Evolutionary conservation across 2,329 filamentous ascomycete genomes (phyloP), one percentile per base, ranked within the genome.

Genomic region (Grosmannia penicillata): DNA sequence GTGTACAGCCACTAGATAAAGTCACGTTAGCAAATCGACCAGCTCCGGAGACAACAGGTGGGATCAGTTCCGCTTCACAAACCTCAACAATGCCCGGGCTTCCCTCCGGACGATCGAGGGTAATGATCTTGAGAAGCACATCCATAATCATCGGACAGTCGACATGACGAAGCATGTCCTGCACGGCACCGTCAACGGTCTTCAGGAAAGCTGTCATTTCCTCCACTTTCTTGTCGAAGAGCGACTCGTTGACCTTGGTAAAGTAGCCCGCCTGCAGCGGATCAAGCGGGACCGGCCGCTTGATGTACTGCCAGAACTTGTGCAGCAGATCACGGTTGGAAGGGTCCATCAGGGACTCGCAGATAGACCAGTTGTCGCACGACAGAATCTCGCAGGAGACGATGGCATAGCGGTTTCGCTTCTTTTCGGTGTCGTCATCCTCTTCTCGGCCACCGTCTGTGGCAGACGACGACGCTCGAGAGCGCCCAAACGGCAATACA

Each of bases 101-200:
- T 36, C 80, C 83, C 48, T 96, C 89, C 25, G 78, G 82, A 53
- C 93, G 89, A 57, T 98, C 91, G 43, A 98, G 66, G 49, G 85
- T 94, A 52, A 98, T 94, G 43, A 96, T 95, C 60, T 96, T 96
- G 46, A 98, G 68, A 37, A 98, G 62, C 17, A 98, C 66, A 56
- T 98, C 91, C 91, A 98, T 98, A 28, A 98, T 79, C 80, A 95
- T 93, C 0, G 91, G 89, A 49, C 85, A 94, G 56, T 98, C 91
- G 25, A 98, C 85, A 56, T 98, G 91, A 51, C 82, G 80, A 41
- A 98, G 69, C 63, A 98, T 81, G 46, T 86, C 78, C 11, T 82
- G 69, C 18, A 98, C 75, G 29, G 91, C 82, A 38, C 79, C 75
- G 25, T 91, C 81, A 35, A 94, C 62, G 2, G 76, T 79, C 56